Conservation (phyloP, 164 flowering plant genomes). For the Umbilicus rupestris region DNA sequence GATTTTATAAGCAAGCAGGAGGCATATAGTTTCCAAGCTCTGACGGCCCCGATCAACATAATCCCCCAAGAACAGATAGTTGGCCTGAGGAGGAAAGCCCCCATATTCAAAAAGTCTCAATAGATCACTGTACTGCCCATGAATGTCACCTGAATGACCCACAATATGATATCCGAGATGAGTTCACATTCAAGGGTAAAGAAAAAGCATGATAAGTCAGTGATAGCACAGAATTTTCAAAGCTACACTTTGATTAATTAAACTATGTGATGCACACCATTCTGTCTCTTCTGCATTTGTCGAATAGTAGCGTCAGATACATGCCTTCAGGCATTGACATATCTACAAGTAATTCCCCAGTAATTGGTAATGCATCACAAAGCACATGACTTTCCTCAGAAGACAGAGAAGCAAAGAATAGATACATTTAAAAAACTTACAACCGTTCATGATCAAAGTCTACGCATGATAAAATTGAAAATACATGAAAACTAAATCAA, state of each 20-base stretch:
- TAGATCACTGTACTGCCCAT: constrained; percentile 3
- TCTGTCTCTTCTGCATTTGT: too few relatives aligned
- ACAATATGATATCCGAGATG: background rate
- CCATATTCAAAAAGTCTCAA: constrained; percentile 51
- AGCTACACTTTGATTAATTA: too few relatives aligned
- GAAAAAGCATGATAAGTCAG: background rate
- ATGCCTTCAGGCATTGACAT: too few relatives aligned
- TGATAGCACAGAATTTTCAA: too few relatives aligned
- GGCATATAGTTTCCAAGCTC: constrained; percentile 56
- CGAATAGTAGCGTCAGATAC: too few relatives aligned
- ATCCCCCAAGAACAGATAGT: constrained; percentile 50
- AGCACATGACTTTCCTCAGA: too few relatives aligned
- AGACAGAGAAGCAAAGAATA: too few relatives aligned
- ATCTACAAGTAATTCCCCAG: too few relatives aligned
- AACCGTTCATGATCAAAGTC: background rate
- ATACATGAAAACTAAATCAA: too few relatives aligned
- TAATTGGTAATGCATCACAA: too few relatives aligned
- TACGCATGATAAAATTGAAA: background rate
- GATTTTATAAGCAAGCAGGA: constrained; percentile 48
- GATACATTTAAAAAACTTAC: too few relatives aligned
- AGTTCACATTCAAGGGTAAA: background rate
- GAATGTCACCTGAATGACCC: background rate
- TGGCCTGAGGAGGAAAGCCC: constrained; percentile 50
- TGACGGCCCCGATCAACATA: constrained; percentile 62
- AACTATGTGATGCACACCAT: too few relatives aligned